These are phyloP conservation scores for Albizia julibrissin DNA, from an alignment of 306 rosid species.

Conservation along the genomic window DNA sequence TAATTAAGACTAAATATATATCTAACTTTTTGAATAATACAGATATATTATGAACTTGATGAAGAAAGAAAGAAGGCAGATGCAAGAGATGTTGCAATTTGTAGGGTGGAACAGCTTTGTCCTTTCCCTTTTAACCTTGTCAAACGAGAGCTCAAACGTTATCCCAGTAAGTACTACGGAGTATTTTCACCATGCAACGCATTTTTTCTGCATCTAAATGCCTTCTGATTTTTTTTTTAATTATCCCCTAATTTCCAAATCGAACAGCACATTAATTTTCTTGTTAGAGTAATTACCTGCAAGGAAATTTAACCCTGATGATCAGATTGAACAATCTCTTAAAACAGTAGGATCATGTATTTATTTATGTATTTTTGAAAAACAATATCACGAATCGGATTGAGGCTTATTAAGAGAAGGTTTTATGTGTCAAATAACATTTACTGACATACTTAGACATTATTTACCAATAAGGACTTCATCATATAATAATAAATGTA, in stretches of 20 bases:
- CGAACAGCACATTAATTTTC: background rate
- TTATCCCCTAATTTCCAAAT: background rate
- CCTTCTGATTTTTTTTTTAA: background rate
- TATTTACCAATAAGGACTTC: too few species aligned
- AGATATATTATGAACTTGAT: slow-evolving; percentile 93
- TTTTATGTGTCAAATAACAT: too few species aligned
- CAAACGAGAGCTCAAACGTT: slow-evolving; percentile 86
- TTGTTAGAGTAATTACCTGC: background rate
- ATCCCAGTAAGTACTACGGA: slow-evolving; percentile 65
- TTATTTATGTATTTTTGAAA: too few species aligned
- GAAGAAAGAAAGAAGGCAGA: slow-evolving; percentile 62
- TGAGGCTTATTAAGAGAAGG: too few species aligned
- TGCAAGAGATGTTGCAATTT: slow-evolving; percentile 84
- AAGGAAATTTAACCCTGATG: background rate
- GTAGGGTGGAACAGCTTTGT: slow-evolving; percentile 94
- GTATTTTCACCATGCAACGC: background rate
- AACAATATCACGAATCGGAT: background rate
- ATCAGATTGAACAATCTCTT: background rate
- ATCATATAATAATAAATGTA: too few species aligned
- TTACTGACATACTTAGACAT: too few species aligned
- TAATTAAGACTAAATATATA: too few species aligned
- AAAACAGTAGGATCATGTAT: background rate
- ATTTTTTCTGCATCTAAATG: background rate
- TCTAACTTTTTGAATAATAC: background rate
- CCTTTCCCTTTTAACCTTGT: slow-evolving; percentile 92